A percentile compares a stretch with the other conserved stretches of the same genome.
Conservation (phyloP, 2,329 filamentous ascomycete genomes). For the Eutypa lata region DNA sequence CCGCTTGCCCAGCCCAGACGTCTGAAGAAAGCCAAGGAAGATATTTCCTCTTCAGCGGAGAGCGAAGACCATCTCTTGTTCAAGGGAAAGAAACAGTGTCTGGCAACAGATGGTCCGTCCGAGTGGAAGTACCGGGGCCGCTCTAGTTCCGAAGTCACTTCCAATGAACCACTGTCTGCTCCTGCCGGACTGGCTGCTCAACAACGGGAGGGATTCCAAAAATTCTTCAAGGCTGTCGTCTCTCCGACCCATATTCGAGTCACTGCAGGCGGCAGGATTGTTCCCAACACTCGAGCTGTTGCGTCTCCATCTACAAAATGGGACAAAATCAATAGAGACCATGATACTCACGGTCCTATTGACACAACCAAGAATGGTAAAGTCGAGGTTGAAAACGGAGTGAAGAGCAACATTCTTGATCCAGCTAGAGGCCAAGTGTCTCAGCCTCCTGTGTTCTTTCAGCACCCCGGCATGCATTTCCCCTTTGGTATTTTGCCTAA, state of each 20-base stretch:
- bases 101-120: conserved; percentile 15
- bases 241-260: conserved; percentile 66
- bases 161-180: conserved; percentile 48
- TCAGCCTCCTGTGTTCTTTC: conserved; percentile 16
- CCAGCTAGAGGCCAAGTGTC: conserved; percentile 15
- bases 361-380: conserved; percentile 22
- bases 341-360: conserved; percentile 17
- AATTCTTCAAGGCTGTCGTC: conserved; percentile 65
- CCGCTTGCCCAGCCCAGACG: conserved; percentile 15
- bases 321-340: conserved; percentile 36
- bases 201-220: conserved; percentile 62
- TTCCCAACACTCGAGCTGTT: conserved; percentile 58
- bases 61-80: conserved; percentile 34
- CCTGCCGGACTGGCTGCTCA: conserved; percentile 52
- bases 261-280: conserved; percentile 64
- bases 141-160: conserved; percentile 39
- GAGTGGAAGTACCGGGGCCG: conserved; percentile 45
- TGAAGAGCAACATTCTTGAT: conserved; percentile 9
- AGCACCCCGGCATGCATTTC: conserved; percentile 25
- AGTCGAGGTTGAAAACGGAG: conserved; percentile 4
- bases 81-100: conserved; percentile 31
- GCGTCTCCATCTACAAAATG: conserved; percentile 52
- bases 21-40: conserved; percentile 29
- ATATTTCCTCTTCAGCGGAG: conserved; percentile 31
- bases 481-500: conserved; percentile 23